Percentiles rank a stretch among this genome's conserved stretches.
phyloP scores from a whole-genome alignment of 768 basidiomycete species.

The Coprinellus micaceus region DNA sequence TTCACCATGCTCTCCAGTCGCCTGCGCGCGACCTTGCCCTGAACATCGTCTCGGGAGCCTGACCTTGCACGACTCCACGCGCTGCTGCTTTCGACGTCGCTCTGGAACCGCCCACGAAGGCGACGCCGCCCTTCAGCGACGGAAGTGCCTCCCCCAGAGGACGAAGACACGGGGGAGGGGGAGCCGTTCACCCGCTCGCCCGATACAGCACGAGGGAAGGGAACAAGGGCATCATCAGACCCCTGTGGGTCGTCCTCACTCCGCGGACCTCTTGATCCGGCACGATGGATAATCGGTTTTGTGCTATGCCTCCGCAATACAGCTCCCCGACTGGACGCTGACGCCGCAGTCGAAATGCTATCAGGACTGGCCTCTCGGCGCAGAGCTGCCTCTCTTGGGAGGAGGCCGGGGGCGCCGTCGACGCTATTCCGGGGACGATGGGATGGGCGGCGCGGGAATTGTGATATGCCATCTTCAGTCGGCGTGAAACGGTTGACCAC shows the following conservation, averaged over 20 bases:
- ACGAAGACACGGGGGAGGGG: conserved; percentile 31
- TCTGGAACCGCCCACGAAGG: conserved; percentile 64
- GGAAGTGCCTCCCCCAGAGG: conserved; percentile 37
- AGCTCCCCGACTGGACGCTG: conserved; percentile 42
- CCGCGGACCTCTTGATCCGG: conserved; percentile 23
- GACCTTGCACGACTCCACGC: conserved; percentile 53
- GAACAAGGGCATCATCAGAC: conserved; percentile 42
- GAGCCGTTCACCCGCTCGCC: conserved; percentile 37
- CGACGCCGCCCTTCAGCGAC: conserved; percentile 36
- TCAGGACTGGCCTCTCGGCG: conserved; percentile 62
- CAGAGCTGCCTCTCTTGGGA: conserved; percentile 46
- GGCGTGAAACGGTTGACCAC: conserved; percentile 44
- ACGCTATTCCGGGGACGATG: conserved; percentile 66
- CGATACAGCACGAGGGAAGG: conserved; percentile 62
- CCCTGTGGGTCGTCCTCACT: conserved; percentile 10
- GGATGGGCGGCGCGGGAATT: conserved; percentile 52
- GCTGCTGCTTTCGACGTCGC: conserved; percentile 62
- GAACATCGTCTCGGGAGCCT: conserved; percentile 66
- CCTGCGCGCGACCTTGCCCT: conserved; percentile 48
- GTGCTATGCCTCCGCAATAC: conserved; percentile 58
- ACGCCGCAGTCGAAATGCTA: conserved; percentile 32
- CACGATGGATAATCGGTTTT: conserved; percentile 38
- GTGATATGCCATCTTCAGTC: conserved; percentile 42
- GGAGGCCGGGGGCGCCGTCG: conserved; percentile 37
- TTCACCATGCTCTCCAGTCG: conserved; percentile 75